Conservation (phyloP, 148 eudicot species). For the Polygonum maritimum region DNA sequence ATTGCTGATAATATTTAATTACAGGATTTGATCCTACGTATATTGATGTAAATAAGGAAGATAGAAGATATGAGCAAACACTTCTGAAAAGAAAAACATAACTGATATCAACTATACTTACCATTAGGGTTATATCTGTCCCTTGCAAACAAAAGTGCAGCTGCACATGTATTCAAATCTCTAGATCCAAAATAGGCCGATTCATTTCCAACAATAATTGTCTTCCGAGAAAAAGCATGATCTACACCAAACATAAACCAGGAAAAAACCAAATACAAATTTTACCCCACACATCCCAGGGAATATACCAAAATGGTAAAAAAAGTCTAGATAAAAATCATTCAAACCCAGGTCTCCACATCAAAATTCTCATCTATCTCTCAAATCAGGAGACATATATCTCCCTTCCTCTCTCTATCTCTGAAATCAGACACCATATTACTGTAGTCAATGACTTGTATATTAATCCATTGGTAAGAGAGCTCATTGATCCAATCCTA, state of each 20-base stretch:
- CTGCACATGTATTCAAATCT: constrained; percentile 24
- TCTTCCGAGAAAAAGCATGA: constrained; percentile 42
- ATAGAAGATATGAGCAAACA: neutral
- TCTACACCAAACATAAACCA: constrained; percentile 36
- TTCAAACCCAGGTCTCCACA: neutral
- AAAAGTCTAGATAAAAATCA: neutral
- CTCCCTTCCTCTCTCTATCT: neutral
- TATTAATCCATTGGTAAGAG: neutral
- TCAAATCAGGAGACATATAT: neutral
- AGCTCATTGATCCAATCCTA: neutral
- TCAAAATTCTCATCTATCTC: neutral
- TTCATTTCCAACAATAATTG: constrained; percentile 73
- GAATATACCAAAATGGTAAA: neutral
- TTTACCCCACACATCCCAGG: neutral
- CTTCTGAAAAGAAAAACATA: neutral
- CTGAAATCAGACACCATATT: neutral
- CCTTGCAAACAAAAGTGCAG: constrained; percentile 64
- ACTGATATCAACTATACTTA: constrained; percentile 9
- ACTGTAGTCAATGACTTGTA: neutral
- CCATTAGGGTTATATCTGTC: constrained; percentile 46
- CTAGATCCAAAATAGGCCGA: constrained; percentile 29
- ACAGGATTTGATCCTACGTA: neutral
- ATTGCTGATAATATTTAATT: neutral
- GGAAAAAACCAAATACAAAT: neutral
- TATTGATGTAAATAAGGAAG: neutral